phyloP scores from a whole-genome alignment of 257 asterid genomes.

The Ehretia macrophylla region DNA sequence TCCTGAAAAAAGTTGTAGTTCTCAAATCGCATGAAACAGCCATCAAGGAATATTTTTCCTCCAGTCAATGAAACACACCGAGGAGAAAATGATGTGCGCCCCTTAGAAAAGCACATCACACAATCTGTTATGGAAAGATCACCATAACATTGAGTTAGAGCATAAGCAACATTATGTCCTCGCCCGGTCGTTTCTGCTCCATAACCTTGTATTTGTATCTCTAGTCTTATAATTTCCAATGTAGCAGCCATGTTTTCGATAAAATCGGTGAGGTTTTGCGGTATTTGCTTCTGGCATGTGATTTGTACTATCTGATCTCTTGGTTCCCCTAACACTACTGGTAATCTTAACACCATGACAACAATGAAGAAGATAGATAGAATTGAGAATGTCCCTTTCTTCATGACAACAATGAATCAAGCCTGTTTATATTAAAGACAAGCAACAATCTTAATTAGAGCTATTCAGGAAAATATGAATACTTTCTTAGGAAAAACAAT shows the following conservation, averaged over 20 bases:
- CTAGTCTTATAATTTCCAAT: conserved; percentile 7
- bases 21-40: conserved; percentile 19
- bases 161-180: conserved; percentile 6
- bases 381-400: not conserved
- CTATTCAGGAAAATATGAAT: no score
- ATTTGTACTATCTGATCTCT: conserved; percentile 1
- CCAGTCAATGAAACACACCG: conserved; percentile 18
- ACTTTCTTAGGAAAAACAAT: no score
- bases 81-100: conserved; percentile 7
- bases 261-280: not conserved
- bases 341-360: not conserved
- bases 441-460: no score
- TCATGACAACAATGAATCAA: no score
- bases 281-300: conserved; percentile 1
- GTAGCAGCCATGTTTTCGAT: conserved; percentile 3
- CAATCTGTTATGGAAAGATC: conserved; percentile 25
- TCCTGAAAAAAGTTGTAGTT: conserved; percentile 14
- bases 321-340: conserved; percentile 6
- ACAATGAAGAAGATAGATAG: not conserved
- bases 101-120: conserved; percentile 7
- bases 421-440: no score
- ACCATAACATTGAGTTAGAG: conserved; percentile 20
- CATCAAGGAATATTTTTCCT: conserved; percentile 20
- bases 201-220: conserved; percentile 1
- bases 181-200: not conserved